phyloP scores from a whole-genome alignment of 139 green algal genomes.

The Micractinium sp. region DNA sequence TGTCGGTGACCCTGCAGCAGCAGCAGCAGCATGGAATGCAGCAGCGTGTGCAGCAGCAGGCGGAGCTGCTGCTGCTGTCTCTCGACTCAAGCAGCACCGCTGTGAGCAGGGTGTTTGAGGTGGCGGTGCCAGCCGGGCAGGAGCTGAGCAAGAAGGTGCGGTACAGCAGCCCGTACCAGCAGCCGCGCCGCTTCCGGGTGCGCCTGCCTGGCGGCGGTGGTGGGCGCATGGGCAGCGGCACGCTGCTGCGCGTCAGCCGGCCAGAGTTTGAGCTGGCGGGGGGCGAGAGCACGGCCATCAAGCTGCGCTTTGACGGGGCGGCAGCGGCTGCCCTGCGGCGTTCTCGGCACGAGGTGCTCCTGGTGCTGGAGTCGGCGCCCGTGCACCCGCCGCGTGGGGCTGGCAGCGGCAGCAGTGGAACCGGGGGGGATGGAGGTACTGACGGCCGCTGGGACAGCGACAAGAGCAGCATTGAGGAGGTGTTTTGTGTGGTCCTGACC shows the following conservation, averaged over 20 bases:
- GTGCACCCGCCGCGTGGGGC: neutral
- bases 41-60: neutral
- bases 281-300: neutral
- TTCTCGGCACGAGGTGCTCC: neutral
- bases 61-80: neutral
- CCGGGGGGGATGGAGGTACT: too few relatives aligned
- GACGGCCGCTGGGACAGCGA: neutral
- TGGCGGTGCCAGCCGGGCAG: neutral
- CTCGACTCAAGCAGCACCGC: slow-evolving; percentile 2
- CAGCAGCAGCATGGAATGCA: too few relatives aligned
- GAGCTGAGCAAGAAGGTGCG: slow-evolving; percentile 32
- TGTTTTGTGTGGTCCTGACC: slow-evolving; percentile 3
- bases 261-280: slow-evolving; percentile 5
- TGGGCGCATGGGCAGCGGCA: neutral
- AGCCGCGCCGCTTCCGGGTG: neutral
- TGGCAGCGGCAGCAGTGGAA: neutral
- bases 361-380: slow-evolving; percentile 1
- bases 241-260: slow-evolving; percentile 9
- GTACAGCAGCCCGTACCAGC: neutral
- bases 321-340: neutral
- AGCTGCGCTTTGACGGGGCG: neutral
- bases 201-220: neutral
- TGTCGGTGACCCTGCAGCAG: neutral
- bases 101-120: slow-evolving; percentile 9
- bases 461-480: neutral